phyloP scores from a whole-genome alignment of 2,329 filamentous ascomycete species.

The Aureobasidium sp. region DNA sequence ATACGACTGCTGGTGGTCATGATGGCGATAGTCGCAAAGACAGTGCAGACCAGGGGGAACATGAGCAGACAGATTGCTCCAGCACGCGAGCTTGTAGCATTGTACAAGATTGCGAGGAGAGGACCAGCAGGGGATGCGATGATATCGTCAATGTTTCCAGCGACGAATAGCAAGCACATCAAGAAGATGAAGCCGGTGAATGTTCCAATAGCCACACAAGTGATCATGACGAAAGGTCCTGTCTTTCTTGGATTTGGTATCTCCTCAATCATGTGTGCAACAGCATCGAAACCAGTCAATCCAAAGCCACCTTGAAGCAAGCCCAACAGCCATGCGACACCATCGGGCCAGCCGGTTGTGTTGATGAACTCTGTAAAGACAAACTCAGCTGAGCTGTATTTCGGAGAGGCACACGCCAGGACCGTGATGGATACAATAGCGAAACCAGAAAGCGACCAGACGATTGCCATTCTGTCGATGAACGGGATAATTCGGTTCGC shows the following conservation, averaged over 20 bases:
- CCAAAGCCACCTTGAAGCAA: conserved; percentile 41
- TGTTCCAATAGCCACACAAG: conserved; percentile 38
- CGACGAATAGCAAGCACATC: conserved; percentile 39
- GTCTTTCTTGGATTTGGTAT: conserved; percentile 39
- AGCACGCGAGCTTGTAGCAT: conserved; percentile 36
- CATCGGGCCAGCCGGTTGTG: conserved; percentile 42
- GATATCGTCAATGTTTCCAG: conserved; percentile 35
- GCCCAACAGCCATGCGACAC: conserved; percentile 47
- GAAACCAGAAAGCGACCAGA: conserved; percentile 77
- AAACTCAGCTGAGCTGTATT: conserved; percentile 69
- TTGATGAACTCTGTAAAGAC: conserved; percentile 77
- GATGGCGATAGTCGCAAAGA: conserved; percentile 40
- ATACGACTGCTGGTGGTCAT: conserved; percentile 42
- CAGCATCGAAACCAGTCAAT: conserved; percentile 56
- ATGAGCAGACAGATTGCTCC: conserved; percentile 40
- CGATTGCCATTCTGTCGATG: conserved; percentile 74
- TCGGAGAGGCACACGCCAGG: conserved; percentile 69
- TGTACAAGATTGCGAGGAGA: conserved; percentile 38
- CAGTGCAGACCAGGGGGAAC: conserved; percentile 38
- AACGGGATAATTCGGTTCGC: conserved; percentile 67
- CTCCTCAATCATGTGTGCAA: conserved; percentile 55
- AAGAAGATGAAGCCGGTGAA: conserved; percentile 42
- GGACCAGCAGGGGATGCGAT: conserved; percentile 36
- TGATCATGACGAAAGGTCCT: conserved; percentile 41
- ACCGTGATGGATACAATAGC: conserved; percentile 75